Evolutionary conservation across 2,329 filamentous ascomycete genomes (phyloP).

Genomic region (Colletotrichum tanaceti): DNA sequence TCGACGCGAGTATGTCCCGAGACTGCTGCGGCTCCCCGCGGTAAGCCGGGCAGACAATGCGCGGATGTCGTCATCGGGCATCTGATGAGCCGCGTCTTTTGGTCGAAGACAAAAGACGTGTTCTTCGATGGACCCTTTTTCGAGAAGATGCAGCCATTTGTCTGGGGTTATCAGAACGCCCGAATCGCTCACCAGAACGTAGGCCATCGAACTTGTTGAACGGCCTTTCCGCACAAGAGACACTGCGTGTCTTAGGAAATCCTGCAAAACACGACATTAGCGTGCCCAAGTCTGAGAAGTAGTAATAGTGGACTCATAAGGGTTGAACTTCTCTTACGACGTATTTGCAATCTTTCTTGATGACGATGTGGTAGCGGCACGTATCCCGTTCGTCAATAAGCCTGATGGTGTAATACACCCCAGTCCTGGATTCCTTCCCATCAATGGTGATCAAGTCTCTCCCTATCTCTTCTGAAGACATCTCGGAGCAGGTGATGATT

Average conservation of each 20-base stretch:
- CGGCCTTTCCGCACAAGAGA: not conserved
- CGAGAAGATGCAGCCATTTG: slow-evolving; percentile 12
- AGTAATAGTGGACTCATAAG: too few species aligned
- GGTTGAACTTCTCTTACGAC: slow-evolving; percentile 16
- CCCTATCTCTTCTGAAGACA: not conserved
- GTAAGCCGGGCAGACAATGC: slow-evolving; percentile 16
- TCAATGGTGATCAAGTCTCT: slow-evolving; percentile 2
- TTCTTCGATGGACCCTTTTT: slow-evolving; percentile 12
- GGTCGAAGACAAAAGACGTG: slow-evolving; percentile 17
- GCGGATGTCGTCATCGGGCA: slow-evolving; percentile 2
- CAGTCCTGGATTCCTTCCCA: not conserved
- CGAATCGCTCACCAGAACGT: slow-evolving; percentile 6
- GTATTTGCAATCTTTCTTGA: slow-evolving; percentile 17
- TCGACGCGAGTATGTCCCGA: slow-evolving; percentile 19
- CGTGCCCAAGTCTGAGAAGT: not conserved
- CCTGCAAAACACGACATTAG: not conserved
- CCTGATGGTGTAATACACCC: slow-evolving; percentile 22
- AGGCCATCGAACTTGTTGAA: not conserved
- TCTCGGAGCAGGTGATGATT: slow-evolving; percentile 19
- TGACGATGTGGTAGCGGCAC: slow-evolving; percentile 22
- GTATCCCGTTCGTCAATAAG: slow-evolving; percentile 22
- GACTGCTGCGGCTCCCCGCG: slow-evolving; percentile 15
- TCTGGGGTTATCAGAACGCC: slow-evolving; percentile 12
- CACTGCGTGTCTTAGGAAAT: slow-evolving; percentile 20
- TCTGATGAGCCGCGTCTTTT: not conserved